phyloP scores from a whole-genome alignment of 2,329 filamentous ascomycete species.

The Sarocladiaceae sp. region DNA sequence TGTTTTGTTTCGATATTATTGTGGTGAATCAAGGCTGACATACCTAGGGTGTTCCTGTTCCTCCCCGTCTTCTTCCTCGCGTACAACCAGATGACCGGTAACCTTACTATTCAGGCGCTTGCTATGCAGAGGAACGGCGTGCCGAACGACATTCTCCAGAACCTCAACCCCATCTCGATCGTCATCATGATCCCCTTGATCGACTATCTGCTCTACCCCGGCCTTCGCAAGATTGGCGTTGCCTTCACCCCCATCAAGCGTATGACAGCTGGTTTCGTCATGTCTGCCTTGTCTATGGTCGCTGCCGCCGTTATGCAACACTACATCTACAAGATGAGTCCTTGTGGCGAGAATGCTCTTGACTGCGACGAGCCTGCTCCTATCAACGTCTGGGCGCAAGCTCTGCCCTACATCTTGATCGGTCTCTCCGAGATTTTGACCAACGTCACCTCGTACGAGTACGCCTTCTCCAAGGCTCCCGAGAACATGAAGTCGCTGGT shows the following conservation, averaged over 20 bases:
- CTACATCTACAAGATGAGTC: conserved; percentile 57
- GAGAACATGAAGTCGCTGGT: conserved; percentile 78
- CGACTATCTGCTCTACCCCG: conserved; percentile 63
- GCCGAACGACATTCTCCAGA: conserved; percentile 72
- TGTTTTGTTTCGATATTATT: too few species aligned
- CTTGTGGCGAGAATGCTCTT: conserved; percentile 45
- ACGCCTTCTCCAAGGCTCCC: conserved; percentile 71
- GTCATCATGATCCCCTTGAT: conserved; percentile 69
- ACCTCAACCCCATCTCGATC: conserved; percentile 68
- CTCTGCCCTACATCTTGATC: conserved; percentile 43
- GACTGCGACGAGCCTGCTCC: conserved; percentile 44
- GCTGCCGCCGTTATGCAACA: conserved; percentile 50
- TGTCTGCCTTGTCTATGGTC: conserved; percentile 56
- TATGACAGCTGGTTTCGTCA: conserved; percentile 63
- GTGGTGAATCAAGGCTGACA: too few species aligned
- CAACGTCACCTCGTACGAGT: conserved; percentile 60
- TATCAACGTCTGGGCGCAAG: conserved; percentile 61
- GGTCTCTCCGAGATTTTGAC: conserved; percentile 48
- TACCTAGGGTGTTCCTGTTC: conserved; percentile 68
- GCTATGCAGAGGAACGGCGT: conserved; percentile 63
- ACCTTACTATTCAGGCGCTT: conserved; percentile 57
- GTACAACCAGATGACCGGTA: conserved; percentile 56
- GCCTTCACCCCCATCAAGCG: conserved; percentile 70
- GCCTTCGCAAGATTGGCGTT: conserved; percentile 56
- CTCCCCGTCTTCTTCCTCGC: conserved; percentile 57